Evolutionary conservation across 73 alveolate genomes (phyloP).

Genomic region (Durusdinium trenchii): DNA sequence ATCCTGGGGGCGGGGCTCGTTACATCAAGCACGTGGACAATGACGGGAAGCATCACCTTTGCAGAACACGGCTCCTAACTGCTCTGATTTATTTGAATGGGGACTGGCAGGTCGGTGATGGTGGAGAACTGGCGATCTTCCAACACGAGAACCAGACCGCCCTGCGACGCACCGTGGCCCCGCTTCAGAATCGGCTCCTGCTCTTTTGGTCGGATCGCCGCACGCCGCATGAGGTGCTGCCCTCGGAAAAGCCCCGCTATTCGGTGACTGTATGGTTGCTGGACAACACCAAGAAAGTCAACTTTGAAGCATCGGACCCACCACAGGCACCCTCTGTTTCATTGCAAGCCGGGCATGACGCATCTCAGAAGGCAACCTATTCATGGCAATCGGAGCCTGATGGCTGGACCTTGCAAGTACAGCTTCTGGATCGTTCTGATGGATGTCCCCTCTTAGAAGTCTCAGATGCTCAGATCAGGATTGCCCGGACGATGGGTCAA

Average conservation of each 20-base stretch:
- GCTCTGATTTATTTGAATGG: conserved; percentile 74
- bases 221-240: conserved; percentile 87
- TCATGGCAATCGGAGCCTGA: neutral
- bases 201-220: conserved; percentile 91
- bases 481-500: neutral
- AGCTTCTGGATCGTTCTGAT: neutral
- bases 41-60: conserved; percentile 80
- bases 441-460: conserved; percentile 65
- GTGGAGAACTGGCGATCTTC: conserved; percentile 89
- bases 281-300: conserved; percentile 79
- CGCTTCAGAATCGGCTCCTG: conserved; percentile 74
- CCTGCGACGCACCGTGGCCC: conserved; percentile 54
- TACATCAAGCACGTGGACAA: conserved; percentile 85
- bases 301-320: neutral
- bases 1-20: conserved; percentile 84
- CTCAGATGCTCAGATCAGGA: conserved; percentile 34
- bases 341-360: neutral
- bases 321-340: neutral
- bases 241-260: conserved; percentile 49
- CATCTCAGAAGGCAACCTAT: neutral
- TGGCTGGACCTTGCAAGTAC: conserved; percentile 56
- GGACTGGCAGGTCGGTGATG: conserved; percentile 59
- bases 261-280: conserved; percentile 87
- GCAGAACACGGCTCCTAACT: conserved; percentile 66
- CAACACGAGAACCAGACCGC: conserved; percentile 19